Evolutionary conservation across 163 green algal genomes (phyloP), one percentile per base, ranked within the genome.

Genomic region (Volvox carteri): DNA sequence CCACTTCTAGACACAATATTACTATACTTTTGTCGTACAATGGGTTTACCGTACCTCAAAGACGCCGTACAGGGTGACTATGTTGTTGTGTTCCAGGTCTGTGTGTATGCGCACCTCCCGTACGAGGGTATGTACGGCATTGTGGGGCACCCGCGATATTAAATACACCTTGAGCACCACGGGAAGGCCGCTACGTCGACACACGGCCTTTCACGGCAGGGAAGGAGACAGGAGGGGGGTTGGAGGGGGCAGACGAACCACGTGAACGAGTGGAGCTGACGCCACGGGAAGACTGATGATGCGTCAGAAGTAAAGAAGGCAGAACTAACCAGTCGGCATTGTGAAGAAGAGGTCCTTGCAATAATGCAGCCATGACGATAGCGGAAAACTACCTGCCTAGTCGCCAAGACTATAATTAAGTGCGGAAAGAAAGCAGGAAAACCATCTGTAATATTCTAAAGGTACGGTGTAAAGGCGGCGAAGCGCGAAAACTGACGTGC

Each of bases 111-210:
- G 41, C 16, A 89, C 42, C 30, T 89, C 84, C 21, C 84, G 84
- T 30, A 76, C 72, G 12, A 89, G 39, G 28, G 72, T 84, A 41
- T 84, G 72, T 4, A 77, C 16, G 25, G 41, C n/a, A 21, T 89
- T 84, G 39, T 76, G 28, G 30, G 84, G 19, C 18, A 89, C 54
- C 1, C 72, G 54, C 2, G 50, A 3, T 56, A 84, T n/a, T 11
- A 3, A 19, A 72, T 89, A 89, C 39, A 84, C 84, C 72, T 84
- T 89, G 70, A 89, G 84, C 54, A 77, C 73, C 14, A 89, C 84
- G 28, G 28, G 42, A 12, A 70, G 28, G 0, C 54, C 54, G 14
- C 41, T 70, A 28, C 16, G 19, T 0, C 50, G 25, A 72, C 84
- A 89, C 39, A n/a, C n/a, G 39, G 84, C 84, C 84, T 89, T 42